Evolutionary conservation across 73 alveolate species (phyloP), one percentile per base, ranked within the genome.

Genomic region (Tetrahymena borealis): DNA sequence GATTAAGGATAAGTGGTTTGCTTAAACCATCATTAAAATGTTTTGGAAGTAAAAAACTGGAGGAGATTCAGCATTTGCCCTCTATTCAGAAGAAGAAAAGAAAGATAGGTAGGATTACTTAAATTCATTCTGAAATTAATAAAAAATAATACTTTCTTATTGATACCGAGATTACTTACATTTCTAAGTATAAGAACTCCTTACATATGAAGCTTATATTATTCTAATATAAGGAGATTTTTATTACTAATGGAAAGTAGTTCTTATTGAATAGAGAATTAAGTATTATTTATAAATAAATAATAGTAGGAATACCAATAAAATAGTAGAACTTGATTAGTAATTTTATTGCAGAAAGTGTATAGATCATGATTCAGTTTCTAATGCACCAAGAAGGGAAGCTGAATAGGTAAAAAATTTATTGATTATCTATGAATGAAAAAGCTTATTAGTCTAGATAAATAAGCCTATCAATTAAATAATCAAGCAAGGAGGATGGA

Each of bases 301-400:
- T 24, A 60, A 60, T 10, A 60, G 85, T 16, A 60, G 85, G 28
- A 60, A 60, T 60, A 60, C 85, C 85, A 60, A 60, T 28, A 60
- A 60, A 60, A 60, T 60, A 60, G 85, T 60, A 60, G 85, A 60
- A n/a, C 85, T 60, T n/a, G 85, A 60, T 60, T 60, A 32, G 4
- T 60, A 60, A 60, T 60, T 60, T 60, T 60, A 60, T 60, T 60
- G 85, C 85, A 60, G 85, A 60, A 60, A 60, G 28, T 60, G 85
- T 60, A 60, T 60, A 24, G 85, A 60, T 35, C 85, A 60, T 60
- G 85, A 60, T 60, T 60, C 85, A 60, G 38, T 0, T 20, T 60
- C 85, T 60, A 60, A 60, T 60, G 85, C 85, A 60, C 85, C 85
- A 60, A 60, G 85, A 60, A 60, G 85, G 28, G 85, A 60, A 60